A percentile compares a stretch with the other conserved stretches of the same genome.
Conservation (phyloP, 1,139 yeast genomes). For the Candida pseudoviswanathii region DNA sequence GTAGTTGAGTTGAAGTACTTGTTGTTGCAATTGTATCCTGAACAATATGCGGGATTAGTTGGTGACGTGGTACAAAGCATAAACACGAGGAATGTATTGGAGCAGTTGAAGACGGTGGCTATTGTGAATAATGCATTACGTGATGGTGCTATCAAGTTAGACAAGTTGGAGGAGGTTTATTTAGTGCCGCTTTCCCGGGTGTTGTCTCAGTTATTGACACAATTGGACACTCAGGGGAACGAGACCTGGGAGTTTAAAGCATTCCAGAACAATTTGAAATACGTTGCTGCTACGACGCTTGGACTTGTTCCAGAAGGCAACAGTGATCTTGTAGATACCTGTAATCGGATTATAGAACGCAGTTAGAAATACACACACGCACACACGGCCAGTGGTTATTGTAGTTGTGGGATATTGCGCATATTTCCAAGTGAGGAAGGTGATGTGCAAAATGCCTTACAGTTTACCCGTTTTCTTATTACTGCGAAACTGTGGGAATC, state of each 20-base stretch:
- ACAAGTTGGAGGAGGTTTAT: slow-evolving; percentile 19
- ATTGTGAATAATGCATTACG: slow-evolving; percentile 19
- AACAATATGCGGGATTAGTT: slow-evolving; percentile 1
- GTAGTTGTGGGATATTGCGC: too few species aligned
- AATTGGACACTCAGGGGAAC: slow-evolving; percentile 8
- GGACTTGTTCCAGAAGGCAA: slow-evolving; percentile 4
- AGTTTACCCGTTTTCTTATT: too few species aligned
- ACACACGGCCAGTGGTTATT: too few species aligned
- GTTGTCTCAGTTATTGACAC: slow-evolving; percentile 6
- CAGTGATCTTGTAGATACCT: slow-evolving; percentile 2
- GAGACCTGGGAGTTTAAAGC: slow-evolving; percentile 19
- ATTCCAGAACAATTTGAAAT: slow-evolving; percentile 36
- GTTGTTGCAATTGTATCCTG: slow-evolving; percentile 6
- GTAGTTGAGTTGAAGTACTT: slow-evolving; percentile 11
- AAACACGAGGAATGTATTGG: slow-evolving; percentile 16
- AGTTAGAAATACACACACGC: too few species aligned
- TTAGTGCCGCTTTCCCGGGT: slow-evolving; percentile 18
- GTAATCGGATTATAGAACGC: slow-evolving; percentile 2
- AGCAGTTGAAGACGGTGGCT: slow-evolving; percentile 35
- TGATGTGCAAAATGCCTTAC: too few species aligned
- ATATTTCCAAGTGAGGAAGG: too few species aligned
- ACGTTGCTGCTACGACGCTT: slow-evolving; percentile 32
- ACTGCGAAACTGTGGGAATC: too few species aligned
- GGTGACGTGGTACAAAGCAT: not conserved
- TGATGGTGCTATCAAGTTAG: slow-evolving; percentile 11